These are phyloP conservation scores for Trichoderma harzianum DNA, from an alignment of 2,329 filamentous ascomycete species.

Conservation along the genomic window DNA sequence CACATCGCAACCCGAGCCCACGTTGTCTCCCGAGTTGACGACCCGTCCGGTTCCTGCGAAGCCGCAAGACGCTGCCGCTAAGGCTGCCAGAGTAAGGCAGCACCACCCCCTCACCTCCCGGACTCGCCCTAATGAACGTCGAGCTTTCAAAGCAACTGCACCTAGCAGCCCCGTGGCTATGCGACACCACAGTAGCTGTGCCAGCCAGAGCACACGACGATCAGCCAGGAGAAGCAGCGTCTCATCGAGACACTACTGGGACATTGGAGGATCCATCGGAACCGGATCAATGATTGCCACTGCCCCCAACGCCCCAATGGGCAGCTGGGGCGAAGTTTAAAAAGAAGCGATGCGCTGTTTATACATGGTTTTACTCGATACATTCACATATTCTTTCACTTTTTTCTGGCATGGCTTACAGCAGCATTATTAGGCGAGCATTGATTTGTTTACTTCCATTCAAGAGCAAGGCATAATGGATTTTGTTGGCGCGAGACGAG, in stretches of 20 bases:
- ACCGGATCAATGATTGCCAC: slow-evolving; percentile 66
- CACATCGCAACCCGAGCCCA: slow-evolving; percentile 43
- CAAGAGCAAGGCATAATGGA: slow-evolving; percentile 10
- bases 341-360: slow-evolving; percentile 18
- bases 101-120: slow-evolving; percentile 81
- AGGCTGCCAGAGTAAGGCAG: slow-evolving; percentile 79
- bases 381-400: neutral
- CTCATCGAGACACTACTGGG: slow-evolving; percentile 87
- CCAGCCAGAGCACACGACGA: slow-evolving; percentile 80
- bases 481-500: slow-evolving; percentile 9
- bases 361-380: neutral
- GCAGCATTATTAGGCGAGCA: slow-evolving; percentile 13
- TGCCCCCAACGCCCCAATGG: slow-evolving; percentile 61
- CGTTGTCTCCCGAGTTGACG: neutral
- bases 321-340: slow-evolving; percentile 74
- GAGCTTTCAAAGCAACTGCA: slow-evolving; percentile 53
- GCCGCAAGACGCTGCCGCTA: slow-evolving; percentile 65
- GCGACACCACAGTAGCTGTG: slow-evolving; percentile 65
- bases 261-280: slow-evolving; percentile 76
- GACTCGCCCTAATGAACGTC: slow-evolving; percentile 48
- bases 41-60: slow-evolving; percentile 37
- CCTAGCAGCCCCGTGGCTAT: slow-evolving; percentile 47
- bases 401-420: slow-evolving; percentile 3
- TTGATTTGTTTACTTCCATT: neutral
- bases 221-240: slow-evolving; percentile 64